A percentile compares a stretch with the other conserved stretches of the same genome.
phyloP scores from a whole-genome alignment of 208 protist genomes.

The Trypanosoma avium region DNA sequence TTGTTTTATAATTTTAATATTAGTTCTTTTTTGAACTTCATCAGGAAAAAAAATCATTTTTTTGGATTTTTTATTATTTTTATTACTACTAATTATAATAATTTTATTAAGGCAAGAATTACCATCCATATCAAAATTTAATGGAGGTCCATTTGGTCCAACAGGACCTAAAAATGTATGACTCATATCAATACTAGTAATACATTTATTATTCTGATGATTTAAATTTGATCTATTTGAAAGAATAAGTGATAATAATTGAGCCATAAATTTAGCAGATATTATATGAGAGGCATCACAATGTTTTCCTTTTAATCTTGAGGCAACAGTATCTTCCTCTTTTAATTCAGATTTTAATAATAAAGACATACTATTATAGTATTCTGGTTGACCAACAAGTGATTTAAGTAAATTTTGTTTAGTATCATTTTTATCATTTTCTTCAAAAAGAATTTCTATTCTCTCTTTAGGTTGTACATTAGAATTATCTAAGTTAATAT shows the following conservation, averaged over 20 bases:
- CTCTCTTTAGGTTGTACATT: background rate
- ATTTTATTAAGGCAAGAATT: conserved; percentile 41
- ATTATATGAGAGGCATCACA: conserved; percentile 44
- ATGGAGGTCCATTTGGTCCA: conserved; percentile 32
- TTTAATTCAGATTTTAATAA: conserved; percentile 19
- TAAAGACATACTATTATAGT: background rate
- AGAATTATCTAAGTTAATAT: background rate
- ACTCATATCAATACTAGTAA: conserved; percentile 45
- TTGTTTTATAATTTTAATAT: too few relatives aligned
- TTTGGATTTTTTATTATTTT: background rate
- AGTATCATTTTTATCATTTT: conserved; percentile 10
- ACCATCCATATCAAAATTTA: conserved; percentile 31
- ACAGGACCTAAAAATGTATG: conserved; percentile 42
- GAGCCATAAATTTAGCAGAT: conserved; percentile 25
- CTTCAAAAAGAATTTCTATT: background rate
- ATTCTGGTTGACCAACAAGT: conserved; percentile 29
- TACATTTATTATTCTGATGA: conserved; percentile 25
- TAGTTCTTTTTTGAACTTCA: too few relatives aligned
- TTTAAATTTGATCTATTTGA: conserved; percentile 22
- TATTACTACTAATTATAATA: conserved; percentile 3
- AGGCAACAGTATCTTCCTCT: conserved; percentile 27
- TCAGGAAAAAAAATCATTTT: too few relatives aligned
- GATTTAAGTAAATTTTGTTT: conserved; percentile 52
- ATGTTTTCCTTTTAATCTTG: conserved; percentile 27
- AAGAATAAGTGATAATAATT: conserved; percentile 28